Evolutionary conservation across 2,329 filamentous ascomycete genomes (phyloP), one percentile per base, ranked within the genome.

Genomic region (Stachybotrys echinatus): DNA sequence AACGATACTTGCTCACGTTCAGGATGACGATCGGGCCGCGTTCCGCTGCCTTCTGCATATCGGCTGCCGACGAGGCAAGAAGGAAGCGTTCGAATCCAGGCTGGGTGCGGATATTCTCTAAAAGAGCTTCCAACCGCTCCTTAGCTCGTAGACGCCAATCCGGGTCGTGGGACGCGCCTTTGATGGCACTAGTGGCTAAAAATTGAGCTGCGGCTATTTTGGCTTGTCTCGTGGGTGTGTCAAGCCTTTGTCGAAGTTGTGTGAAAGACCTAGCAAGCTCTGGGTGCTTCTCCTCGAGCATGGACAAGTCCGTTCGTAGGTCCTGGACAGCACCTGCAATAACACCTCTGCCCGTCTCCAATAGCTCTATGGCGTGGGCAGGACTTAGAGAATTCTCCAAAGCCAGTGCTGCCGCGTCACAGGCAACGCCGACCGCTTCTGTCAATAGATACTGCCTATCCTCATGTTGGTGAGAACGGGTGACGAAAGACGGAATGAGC

Each of bases 21-120:
- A 69, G 46, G 7, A 66, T 46, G 7, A 64, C 54, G 37, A 70
- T 61, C 2, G 63, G 61, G 2, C 59, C 63, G 7, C 45, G 12
- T 3, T 12, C 22, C 34, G 64, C 62, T 21, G 59, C 59, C 3
- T 21, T 47, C 14, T 56, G 38, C 22, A 66, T 54, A 8, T 59
- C 44, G 1, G 12, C 49, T 47, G 53, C 50, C 3, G 45, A 49
- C 5, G 58, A 55, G 3, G 58, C 39, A 1, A 49, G 46, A 2
- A 65, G 54, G 39, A 68, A 67, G 2, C 50, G 20, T 4, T 58
- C 50, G 43, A 66, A 67, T 2, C 55, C 59, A 1, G 34, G 27
- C 7, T 45, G 21, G n/a, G 12, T 23, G 8, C 46, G 50, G 19
- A 51, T 51, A 27, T 46, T 23, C 8, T 3, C 17, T 17, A 51